Conservation (phyloP, 2,329 filamentous ascomycete genomes). For the Claviceps monticola region DNA sequence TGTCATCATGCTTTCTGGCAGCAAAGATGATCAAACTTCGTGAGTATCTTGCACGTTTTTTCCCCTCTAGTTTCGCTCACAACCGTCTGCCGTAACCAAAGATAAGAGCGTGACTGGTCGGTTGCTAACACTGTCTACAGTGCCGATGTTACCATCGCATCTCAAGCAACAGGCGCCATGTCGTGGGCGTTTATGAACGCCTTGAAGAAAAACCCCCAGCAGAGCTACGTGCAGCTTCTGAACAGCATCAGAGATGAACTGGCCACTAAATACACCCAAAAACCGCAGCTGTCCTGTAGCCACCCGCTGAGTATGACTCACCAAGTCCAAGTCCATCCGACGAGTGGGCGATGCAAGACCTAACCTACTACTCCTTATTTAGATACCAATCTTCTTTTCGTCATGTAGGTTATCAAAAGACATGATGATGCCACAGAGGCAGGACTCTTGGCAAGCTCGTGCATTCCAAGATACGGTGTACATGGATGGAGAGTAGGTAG, state of each 20-base stretch:
- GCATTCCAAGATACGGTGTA: background rate
- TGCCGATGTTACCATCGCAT: constrained; percentile 80
- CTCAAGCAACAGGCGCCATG: constrained; percentile 93
- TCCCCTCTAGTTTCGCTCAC: constrained; percentile 1
- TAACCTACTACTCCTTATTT: constrained; percentile 4
- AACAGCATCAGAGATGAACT: constrained; percentile 95
- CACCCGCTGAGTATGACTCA: constrained; percentile 73
- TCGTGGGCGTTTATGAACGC: constrained; percentile 92
- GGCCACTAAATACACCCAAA: constrained; percentile 76
- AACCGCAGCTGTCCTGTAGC: constrained; percentile 92
- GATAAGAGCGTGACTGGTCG: background rate
- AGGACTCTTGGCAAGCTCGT: background rate
- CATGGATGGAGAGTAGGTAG: background rate
- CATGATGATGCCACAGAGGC: constrained; percentile 2
- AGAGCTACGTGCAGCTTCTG: constrained; percentile 92
- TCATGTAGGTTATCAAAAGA: constrained; percentile 32
- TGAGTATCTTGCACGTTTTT: constrained; percentile 33
- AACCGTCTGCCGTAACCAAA: background rate
- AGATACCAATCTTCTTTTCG: constrained; percentile 49
- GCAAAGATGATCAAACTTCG: constrained; percentile 93
- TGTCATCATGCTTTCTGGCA: constrained; percentile 95
- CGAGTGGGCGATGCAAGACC: constrained; percentile 7
- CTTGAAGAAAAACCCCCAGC: constrained; percentile 91
- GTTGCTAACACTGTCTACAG: constrained; percentile 28
- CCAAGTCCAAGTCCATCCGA: constrained; percentile 1